Conservation (phyloP, 1,139 yeast genomes). For the Pichia sp. region DNA sequence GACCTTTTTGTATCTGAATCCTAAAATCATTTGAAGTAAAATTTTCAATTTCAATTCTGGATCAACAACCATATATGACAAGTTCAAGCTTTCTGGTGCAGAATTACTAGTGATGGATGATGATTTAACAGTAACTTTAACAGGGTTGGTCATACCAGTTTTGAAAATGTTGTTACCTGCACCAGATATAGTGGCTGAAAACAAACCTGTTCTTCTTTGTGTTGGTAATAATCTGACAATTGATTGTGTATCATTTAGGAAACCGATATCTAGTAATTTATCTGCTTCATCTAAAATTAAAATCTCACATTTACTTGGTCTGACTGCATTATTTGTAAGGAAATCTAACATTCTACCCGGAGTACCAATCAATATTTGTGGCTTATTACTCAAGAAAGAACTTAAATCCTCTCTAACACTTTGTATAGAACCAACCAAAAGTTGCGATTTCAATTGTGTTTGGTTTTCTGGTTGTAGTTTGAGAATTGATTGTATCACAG, state of each 20-base stretch:
- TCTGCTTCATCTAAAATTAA: constrained; percentile 93
- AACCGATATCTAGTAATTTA: constrained; percentile 86
- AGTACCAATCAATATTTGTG: constrained; percentile 94
- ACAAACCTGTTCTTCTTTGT: constrained; percentile 87
- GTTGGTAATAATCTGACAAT: constrained; percentile 80
- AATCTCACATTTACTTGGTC: constrained; percentile 46
- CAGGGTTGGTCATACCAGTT: constrained; percentile 85
- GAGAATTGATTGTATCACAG: constrained; percentile 65
- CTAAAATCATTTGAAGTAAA: constrained; percentile 52
- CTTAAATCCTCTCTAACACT: constrained; percentile 77
- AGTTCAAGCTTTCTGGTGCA: constrained; percentile 62
- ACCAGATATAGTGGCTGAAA: constrained; percentile 85
- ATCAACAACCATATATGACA: constrained; percentile 59
- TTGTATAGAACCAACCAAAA: constrained; percentile 77
- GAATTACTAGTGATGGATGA: constrained; percentile 63
- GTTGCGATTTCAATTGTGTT: not conserved
- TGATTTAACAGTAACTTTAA: constrained; percentile 83
- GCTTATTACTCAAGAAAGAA: constrained; percentile 66
- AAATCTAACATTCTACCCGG: constrained; percentile 94
- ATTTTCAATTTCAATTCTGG: constrained; percentile 62
- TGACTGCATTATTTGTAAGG: constrained; percentile 50
- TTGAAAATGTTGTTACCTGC: constrained; percentile 83
- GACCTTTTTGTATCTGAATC: constrained; percentile 63
- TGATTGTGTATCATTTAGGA: constrained; percentile 90
- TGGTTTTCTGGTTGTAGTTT: constrained; percentile 58